Conservation (phyloP, 495 filamentous ascomycete species). For the Astrothelium macrocarpum region DNA sequence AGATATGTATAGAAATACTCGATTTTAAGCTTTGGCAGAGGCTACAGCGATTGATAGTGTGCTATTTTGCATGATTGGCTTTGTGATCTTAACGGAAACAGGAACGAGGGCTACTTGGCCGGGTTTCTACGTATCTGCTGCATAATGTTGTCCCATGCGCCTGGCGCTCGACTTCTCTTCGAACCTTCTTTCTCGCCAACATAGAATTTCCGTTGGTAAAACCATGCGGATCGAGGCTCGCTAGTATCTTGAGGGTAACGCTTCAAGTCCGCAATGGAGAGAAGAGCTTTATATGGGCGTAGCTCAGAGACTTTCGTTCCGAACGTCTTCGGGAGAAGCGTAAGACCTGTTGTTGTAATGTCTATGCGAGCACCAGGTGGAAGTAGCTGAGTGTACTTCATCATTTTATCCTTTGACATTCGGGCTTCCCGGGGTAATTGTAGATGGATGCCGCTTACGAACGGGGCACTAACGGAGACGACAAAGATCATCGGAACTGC, state of each 20-base stretch:
- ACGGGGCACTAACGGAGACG: constrained; percentile 43
- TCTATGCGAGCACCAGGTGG: constrained; percentile 56
- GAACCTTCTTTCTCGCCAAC: constrained; percentile 1
- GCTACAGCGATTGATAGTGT: no score
- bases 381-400: constrained; percentile 52
- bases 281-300: constrained; percentile 14
- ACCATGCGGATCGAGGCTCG: not conserved
- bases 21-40: no score
- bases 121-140: not conserved
- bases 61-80: no score
- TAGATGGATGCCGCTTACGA: constrained; percentile 23
- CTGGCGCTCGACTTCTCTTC: constrained; percentile 27
- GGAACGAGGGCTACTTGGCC: not conserved
- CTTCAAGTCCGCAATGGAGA: not conserved
- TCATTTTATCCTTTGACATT: constrained; percentile 53
- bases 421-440: constrained; percentile 34
- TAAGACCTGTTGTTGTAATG: constrained; percentile 60
- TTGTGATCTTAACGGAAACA: no score
- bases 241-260: not conserved
- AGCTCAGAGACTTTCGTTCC: constrained; percentile 44
- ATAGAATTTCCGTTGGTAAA: not conserved
- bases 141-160: constrained; percentile 53
- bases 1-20: no score
- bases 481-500: constrained; percentile 59
- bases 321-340: constrained; percentile 42